phyloP scores from a whole-genome alignment of 2,329 filamentous ascomycete species.

The Alternaria ethzedia region DNA sequence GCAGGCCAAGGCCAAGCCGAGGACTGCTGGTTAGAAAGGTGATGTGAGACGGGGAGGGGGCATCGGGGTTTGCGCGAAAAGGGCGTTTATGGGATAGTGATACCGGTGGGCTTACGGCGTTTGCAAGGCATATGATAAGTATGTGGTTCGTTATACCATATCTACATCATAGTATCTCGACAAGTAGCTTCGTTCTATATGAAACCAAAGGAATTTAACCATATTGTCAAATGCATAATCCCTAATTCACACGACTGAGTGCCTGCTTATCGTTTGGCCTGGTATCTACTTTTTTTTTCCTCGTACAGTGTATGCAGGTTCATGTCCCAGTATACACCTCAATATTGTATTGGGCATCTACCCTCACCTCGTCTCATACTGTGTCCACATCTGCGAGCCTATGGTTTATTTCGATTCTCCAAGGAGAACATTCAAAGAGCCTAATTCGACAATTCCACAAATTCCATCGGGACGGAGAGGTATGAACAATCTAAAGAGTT shows the following conservation, averaged over 20 bases:
- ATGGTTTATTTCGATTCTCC: no score
- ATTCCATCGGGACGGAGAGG: neutral
- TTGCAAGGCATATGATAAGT: neutral
- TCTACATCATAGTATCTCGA: neutral
- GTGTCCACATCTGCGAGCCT: neutral
- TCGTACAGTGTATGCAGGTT: neutral
- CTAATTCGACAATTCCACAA: no score
- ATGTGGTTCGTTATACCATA: neutral
- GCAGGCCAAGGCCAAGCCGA: constrained; percentile 82
- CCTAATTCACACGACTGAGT: no score
- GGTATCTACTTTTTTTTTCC: neutral
- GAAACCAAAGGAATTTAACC: neutral
- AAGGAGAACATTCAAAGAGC: no score
- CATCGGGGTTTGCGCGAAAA: neutral
- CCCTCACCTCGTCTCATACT: no score
- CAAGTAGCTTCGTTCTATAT: neutral
- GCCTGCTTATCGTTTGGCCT: neutral
- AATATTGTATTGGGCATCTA: neutral
- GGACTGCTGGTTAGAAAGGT: constrained; percentile 18
- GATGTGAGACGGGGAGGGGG: no score
- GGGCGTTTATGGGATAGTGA: constrained; percentile 14
- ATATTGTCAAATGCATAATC: neutral
- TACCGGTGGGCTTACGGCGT: constrained; percentile 4
- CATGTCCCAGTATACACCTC: neutral
- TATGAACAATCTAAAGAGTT: neutral